phyloP scores from a whole-genome alignment of 495 filamentous ascomycete genomes.

The Talaromyces thailandensis region DNA sequence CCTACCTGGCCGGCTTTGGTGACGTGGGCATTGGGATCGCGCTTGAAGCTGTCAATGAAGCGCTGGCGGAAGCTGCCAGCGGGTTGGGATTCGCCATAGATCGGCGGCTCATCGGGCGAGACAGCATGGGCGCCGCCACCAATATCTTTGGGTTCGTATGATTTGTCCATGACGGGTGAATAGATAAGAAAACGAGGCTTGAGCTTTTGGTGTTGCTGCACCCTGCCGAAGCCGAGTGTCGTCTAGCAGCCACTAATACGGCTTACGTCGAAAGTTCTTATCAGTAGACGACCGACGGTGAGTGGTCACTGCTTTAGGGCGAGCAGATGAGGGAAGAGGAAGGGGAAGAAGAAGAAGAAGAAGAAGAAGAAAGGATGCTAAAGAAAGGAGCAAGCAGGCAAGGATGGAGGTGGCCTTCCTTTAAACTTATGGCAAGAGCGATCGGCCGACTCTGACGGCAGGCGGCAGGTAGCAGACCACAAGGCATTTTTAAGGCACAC shows the following conservation, averaged over 20 bases:
- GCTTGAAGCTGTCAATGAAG: slow-evolving; percentile 71
- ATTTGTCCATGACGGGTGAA: slow-evolving; percentile 27
- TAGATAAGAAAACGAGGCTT: not conserved
- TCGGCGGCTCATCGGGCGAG: slow-evolving; percentile 19
- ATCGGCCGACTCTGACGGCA: not conserved
- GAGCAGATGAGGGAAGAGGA: not conserved
- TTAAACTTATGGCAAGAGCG: not conserved
- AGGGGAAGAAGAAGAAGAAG: not conserved
- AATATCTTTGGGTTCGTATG: slow-evolving; percentile 19
- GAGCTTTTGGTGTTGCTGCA: not conserved
- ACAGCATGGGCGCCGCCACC: slow-evolving; percentile 11
- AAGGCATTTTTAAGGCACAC: too few relatives aligned
- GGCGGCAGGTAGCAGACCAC: not conserved
- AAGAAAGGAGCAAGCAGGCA: not conserved
- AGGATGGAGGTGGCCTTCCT: not conserved
- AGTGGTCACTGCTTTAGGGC: not conserved
- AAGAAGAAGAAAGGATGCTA: not conserved
- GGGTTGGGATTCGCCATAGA: slow-evolving; percentile 30
- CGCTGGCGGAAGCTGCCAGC: slow-evolving; percentile 30
- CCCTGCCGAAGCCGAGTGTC: not conserved
- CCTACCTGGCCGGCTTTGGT: slow-evolving; percentile 43
- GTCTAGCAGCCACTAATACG: not conserved
- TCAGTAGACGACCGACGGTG: not conserved
- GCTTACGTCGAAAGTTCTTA: not conserved
- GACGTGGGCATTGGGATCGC: slow-evolving; percentile 60